Evolutionary conservation across 805 yeast genomes (phyloP).

Genomic region (Metschnikowia peoriensis): DNA sequence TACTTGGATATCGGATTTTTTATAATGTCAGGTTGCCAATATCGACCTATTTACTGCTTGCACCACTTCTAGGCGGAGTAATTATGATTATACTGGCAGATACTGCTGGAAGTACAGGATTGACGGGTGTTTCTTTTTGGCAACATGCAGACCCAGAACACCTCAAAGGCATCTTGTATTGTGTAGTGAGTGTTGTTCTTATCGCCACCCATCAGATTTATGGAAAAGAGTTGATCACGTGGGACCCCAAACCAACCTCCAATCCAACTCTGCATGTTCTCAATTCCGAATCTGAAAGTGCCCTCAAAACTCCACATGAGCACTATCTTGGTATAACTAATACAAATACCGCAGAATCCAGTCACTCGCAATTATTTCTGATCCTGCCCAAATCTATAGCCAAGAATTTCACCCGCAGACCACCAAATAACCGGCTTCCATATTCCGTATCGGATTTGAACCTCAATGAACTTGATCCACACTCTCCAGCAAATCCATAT

Average conservation of each 20-base stretch:
- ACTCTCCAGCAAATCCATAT: slow-evolving; percentile 3
- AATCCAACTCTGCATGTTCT: slow-evolving; percentile 30
- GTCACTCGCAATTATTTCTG: slow-evolving; percentile 8
- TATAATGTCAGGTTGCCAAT: slow-evolving; percentile 51
- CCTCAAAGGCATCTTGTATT: slow-evolving; percentile 63
- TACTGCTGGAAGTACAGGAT: slow-evolving; percentile 11
- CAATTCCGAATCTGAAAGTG: slow-evolving; percentile 18
- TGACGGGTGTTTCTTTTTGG: background rate
- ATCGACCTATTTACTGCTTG: slow-evolving; percentile 49
- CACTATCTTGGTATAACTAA: background rate
- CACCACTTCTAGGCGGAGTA: slow-evolving; percentile 55
- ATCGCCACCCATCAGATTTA: slow-evolving; percentile 87
- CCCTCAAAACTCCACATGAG: background rate
- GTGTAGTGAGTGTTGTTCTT: slow-evolving; percentile 64
- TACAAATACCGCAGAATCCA: background rate
- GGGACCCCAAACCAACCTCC: slow-evolving; percentile 36
- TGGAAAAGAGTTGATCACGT: slow-evolving; percentile 73
- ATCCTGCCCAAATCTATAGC: slow-evolving; percentile 10
- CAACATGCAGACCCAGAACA: slow-evolving; percentile 27
- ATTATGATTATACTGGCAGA: slow-evolving; percentile 44
- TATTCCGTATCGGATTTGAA: slow-evolving; percentile 34
- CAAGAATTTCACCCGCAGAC: slow-evolving; percentile 17
- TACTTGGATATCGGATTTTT: slow-evolving; percentile 50
- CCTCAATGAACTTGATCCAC: slow-evolving; percentile 24
- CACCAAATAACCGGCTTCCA: slow-evolving; percentile 26